These are phyloP conservation scores for Zygoascus ofunaensis DNA, from an alignment of 805 yeast genomes.

Conservation along the genomic window DNA sequence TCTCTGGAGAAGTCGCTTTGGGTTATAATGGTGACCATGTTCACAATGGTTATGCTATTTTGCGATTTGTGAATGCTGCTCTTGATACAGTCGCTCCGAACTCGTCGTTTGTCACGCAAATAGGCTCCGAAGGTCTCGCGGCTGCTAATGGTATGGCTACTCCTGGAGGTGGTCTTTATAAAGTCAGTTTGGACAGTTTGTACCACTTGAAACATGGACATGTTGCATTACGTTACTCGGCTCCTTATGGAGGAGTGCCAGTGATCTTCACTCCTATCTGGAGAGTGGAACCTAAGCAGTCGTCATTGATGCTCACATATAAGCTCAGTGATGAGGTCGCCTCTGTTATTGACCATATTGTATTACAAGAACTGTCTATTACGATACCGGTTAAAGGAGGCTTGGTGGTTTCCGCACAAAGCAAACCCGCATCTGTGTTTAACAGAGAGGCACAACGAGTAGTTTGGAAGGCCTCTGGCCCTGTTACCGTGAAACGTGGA, in stretches of 20 bases:
- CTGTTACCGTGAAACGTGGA: constrained; percentile 31
- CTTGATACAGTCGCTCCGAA: constrained; percentile 44
- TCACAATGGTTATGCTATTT: constrained; percentile 3
- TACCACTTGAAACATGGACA: constrained; percentile 25
- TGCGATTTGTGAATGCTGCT: constrained; percentile 16
- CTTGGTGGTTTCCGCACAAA: constrained; percentile 56
- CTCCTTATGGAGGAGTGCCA: constrained; percentile 41
- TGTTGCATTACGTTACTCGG: constrained; percentile 43
- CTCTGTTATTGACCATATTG: constrained; percentile 28
- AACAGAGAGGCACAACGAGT: constrained; percentile 78
- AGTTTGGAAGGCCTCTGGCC: constrained; percentile 58
- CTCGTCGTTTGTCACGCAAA: constrained; percentile 39
- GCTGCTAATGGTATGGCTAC: constrained; percentile 22
- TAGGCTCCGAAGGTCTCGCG: constrained; percentile 14
- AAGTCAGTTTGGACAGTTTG: constrained; percentile 7
- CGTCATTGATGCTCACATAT: constrained; percentile 72
- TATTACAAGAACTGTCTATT: constrained; percentile 49
- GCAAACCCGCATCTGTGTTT: constrained; percentile 88
- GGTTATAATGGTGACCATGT: constrained; percentile 38
- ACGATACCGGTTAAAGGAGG: constrained; percentile 57
- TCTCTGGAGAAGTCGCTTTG: constrained; percentile 81
- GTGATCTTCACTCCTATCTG: constrained; percentile 70
- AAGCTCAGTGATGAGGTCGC: constrained; percentile 44
- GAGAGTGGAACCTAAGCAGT: constrained; percentile 79
- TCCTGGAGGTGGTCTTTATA: constrained; percentile 7